These are phyloP conservation scores for Neofusicoccum sp. DNA, from an alignment of 2,329 filamentous ascomycete genomes.

Conservation along the genomic window DNA sequence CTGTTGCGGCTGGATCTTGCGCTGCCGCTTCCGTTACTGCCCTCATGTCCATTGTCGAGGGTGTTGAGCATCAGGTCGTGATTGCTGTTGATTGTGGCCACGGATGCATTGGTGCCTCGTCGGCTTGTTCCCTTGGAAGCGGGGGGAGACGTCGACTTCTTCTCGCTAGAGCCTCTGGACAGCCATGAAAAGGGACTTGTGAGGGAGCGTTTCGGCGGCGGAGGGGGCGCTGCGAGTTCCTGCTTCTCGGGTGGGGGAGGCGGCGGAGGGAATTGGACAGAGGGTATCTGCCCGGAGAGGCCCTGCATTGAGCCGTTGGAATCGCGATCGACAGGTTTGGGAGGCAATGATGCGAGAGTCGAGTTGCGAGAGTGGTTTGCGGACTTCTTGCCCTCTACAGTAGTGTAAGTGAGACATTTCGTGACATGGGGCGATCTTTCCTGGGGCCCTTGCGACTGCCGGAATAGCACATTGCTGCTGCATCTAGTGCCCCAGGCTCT, in stretches of 20 bases:
- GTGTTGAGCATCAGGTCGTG: constrained; percentile 77
- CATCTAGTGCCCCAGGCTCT: neutral
- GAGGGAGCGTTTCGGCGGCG: constrained; percentile 65
- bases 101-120: constrained; percentile 78
- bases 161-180: constrained; percentile 64
- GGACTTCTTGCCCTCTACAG: constrained; percentile 20
- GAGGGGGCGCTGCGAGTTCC: constrained; percentile 38
- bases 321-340: constrained; percentile 13
- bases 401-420: constrained; percentile 18
- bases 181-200: constrained; percentile 89
- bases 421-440: constrained; percentile 9
- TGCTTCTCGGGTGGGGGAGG: constrained; percentile 34
- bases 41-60: constrained; percentile 56
- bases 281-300: constrained; percentile 70
- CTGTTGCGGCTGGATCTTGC: constrained; percentile 41
- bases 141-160: constrained; percentile 61
- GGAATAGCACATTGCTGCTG: neutral
- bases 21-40: constrained; percentile 30
- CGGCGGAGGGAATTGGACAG: constrained; percentile 55
- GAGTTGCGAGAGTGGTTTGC: constrained; percentile 18
- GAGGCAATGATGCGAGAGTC: constrained; percentile 7
- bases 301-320: constrained; percentile 56
- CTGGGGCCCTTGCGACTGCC: constrained; percentile 1
- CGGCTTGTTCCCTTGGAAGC: constrained; percentile 51
- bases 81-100: constrained; percentile 78